Base-by-base conservation (phyloP, 2,329 filamentous ascomycete genomes). In the Pyrenochaeta sp. region DNA sequence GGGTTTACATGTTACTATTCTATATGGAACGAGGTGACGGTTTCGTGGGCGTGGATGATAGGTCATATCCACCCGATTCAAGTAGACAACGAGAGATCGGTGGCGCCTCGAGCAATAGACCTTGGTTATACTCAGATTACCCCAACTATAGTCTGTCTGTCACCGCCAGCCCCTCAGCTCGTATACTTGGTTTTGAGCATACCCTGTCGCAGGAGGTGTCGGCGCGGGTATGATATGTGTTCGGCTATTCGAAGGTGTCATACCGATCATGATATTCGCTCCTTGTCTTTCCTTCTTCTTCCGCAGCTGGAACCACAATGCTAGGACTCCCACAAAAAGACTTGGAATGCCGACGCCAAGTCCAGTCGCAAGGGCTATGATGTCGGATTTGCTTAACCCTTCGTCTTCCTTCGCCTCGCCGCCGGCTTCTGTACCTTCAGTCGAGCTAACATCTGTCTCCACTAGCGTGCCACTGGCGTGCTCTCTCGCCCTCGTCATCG, bases 281-380 rank as follows among this genome's bases (percentile, higher is more conserved):
- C 27, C 30, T 25, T 15, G 48, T 22, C 24, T 10, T n/a, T 30
- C 28, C 10, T 42, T 40, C 36, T 40, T 46, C 24, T 37, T 56
- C 7, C 54, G 40, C 13, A 50, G 27, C 24, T 58, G 48, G 7
- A 56, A 36, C 10, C 10, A 28, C 30, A 52, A 34, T 3, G 52
- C 52, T 6, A 52, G 12, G 1, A 32, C 48, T 9, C 22, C 52
- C 24, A 56, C 24, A 13, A 47, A 5, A 6, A 55, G 30, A 44
- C 52, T 55, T n/a, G 52, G 52, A n/a, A 59, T 46, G 13, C 56
- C 48, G 10, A 59, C 52, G 7, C 56, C 48, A 2, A 59, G 37
- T 5, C 56, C 52, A 19, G 49, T 49, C 12, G 13, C 52, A 10
- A 55, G 30, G 9, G 47, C 56, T 34, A 54, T 51, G 30, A 58